These are phyloP conservation scores for Neonectria sp. DNA, from an alignment of 2,329 filamentous ascomycete species.

Conservation along the genomic window DNA sequence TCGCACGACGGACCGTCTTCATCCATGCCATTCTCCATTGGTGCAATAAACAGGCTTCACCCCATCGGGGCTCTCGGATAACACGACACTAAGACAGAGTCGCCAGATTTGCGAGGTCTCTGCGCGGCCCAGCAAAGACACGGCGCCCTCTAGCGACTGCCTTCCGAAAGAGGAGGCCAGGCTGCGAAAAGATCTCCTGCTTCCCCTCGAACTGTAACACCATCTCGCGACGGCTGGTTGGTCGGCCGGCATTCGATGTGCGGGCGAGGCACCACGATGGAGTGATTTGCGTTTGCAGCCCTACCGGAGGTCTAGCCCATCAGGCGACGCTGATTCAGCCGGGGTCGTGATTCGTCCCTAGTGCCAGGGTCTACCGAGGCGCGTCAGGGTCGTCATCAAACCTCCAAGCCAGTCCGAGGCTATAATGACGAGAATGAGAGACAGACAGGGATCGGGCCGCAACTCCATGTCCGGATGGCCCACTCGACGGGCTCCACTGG, in stretches of 20 bases:
- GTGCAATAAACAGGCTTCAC: conserved; percentile 31
- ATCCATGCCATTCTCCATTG: conserved; percentile 3
- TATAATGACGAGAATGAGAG: no score
- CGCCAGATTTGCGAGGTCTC: conserved; percentile 33
- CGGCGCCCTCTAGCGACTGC: background rate
- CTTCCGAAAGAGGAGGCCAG: conserved; percentile 20
- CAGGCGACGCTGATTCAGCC: conserved; percentile 34
- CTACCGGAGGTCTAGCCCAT: conserved; percentile 27
- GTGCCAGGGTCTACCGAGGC: background rate
- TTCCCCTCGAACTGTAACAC: background rate
- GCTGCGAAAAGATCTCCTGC: background rate
- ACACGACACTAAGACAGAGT: conserved; percentile 24
- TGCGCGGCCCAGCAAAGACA: conserved; percentile 23
- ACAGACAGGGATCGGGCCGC: conserved; percentile 12
- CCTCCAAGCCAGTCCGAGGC: no score
- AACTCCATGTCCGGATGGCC: conserved; percentile 29
- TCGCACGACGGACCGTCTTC: conserved; percentile 21
- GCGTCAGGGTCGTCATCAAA: no score
- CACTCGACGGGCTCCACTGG: conserved; percentile 15
- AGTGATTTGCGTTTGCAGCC: conserved; percentile 25
- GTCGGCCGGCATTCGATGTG: conserved; percentile 43
- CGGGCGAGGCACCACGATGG: conserved; percentile 27
- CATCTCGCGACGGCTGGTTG: conserved; percentile 27
- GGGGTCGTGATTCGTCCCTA: conserved; percentile 26
- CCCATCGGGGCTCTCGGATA: conserved; percentile 18